Conservation (phyloP, 495 filamentous ascomycete genomes). For the Neurospora sp. region DNA sequence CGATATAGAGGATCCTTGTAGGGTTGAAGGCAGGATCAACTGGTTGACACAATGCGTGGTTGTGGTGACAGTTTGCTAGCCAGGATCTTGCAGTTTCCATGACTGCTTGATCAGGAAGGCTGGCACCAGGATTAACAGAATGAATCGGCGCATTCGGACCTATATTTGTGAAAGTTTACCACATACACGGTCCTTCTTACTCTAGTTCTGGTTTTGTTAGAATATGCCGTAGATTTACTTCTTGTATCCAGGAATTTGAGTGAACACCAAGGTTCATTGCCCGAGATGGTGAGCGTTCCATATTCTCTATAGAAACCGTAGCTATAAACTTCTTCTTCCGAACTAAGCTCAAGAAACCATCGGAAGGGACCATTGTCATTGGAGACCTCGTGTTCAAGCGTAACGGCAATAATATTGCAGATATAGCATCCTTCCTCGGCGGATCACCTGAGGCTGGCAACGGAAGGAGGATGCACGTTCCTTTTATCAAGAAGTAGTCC, state of each 20-base stretch:
- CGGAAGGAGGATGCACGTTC: not conserved
- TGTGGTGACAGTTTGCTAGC: not conserved
- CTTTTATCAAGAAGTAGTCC: no score
- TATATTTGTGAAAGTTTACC: not conserved
- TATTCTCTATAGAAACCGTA: not conserved
- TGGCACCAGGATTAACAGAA: not conserved
- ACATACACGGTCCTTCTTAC: not conserved
- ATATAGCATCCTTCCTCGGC: not conserved
- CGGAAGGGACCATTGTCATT: no score
- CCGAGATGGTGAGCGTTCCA: rapidly evolving
- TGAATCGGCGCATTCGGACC: not conserved
- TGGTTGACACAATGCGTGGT: not conserved
- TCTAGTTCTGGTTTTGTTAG: not conserved
- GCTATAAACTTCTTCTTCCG: no score
- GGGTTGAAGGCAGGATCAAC: not conserved
- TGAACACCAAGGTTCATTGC: no score
- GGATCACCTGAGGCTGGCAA: not conserved
- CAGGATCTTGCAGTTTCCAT: not conserved
- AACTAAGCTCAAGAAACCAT: no score
- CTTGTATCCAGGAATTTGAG: not conserved
- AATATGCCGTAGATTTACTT: not conserved
- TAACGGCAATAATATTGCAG: not conserved
- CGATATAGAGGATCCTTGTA: not conserved
- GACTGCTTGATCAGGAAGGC: not conserved
- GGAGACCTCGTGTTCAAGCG: rapidly evolving